Evolutionary conservation across 352 stramenopile genomes (phyloP).

Genomic region (Pythium coloratum): DNA sequence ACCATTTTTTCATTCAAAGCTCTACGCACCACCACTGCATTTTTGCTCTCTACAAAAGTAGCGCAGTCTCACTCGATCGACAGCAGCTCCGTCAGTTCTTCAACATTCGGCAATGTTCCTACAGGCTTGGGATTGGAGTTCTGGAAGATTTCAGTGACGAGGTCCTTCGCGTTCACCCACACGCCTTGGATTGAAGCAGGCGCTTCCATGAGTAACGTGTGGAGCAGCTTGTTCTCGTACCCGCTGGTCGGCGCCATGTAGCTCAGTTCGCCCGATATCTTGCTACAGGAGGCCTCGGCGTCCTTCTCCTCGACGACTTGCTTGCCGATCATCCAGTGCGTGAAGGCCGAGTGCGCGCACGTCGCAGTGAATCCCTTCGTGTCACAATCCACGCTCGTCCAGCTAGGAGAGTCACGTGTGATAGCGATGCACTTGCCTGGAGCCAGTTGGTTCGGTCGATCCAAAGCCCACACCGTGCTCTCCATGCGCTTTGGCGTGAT

Average conservation of each 20-base stretch:
- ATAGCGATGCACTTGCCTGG: conserved; percentile 53
- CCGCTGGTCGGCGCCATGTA: conserved; percentile 23
- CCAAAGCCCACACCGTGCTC: conserved; percentile 62
- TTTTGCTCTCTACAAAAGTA: no score
- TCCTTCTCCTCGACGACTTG: conserved; percentile 20
- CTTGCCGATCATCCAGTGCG: conserved; percentile 21
- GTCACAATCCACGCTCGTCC: conserved; percentile 63
- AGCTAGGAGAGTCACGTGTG: conserved; percentile 36
- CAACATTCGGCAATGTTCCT: neutral
- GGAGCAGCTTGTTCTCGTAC: conserved; percentile 29
- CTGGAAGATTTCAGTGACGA: conserved; percentile 6
- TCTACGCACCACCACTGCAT: no score
- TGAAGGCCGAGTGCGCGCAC: conserved; percentile 14
- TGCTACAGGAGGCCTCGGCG: conserved; percentile 19
- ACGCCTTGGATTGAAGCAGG: conserved; percentile 22
- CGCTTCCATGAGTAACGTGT: conserved; percentile 19
- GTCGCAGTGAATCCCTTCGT: conserved; percentile 20
- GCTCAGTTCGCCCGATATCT: neutral
- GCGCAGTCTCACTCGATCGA: neutral
- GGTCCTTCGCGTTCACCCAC: conserved; percentile 25
- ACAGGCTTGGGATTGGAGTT: neutral
- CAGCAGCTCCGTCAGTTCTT: conserved; percentile 6
- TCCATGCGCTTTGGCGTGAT: conserved; percentile 84
- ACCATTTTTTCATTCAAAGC: neutral
- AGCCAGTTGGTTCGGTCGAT: conserved; percentile 33